Evolutionary conservation across 345 rosid genomes (phyloP), one percentile per base, ranked within the genome.

Genomic region (Populus davidiana): DNA sequence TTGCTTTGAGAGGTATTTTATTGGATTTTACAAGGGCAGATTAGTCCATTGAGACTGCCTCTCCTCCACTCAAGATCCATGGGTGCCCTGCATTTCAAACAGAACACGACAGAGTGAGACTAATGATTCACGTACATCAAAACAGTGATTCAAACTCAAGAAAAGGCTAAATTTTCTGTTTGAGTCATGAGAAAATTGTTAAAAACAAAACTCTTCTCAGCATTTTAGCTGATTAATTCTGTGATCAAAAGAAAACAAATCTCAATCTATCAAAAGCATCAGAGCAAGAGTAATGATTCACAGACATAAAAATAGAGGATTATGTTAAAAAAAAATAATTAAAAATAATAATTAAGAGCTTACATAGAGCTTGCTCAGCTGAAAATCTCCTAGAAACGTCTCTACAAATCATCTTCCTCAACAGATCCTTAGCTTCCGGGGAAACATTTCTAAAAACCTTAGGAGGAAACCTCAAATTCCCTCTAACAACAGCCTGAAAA

Each of bases 311-410:
- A 47, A 47, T 18, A 47, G 50, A 47, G 50, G 50, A 47, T 47
- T 4, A 3, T 47, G 29, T 3, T 0, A 3, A 56, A 23, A 50
- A 59, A 59, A n/a, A 11, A 29, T 2, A 31, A 31, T 2, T 11
- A 6, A 18, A 54, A 41, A 72, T 0, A 11, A 31, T 5, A 68
- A 64, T 17, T 5, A 54, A 52, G 31, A 44, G 66, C 81, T 66
- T 82, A 82, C 85, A 47, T 31, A 78, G 79, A 33, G 79, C 85
- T 75, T 82, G 77, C 6, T 82, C 85, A 27, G 85, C 79, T 27
- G 85, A 82, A 36, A 82, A 59, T 11, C 85, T 47, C 76, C 79
- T n/a, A 8, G 81, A 78, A 78, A n/a, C 69, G 50, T 82, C 85
- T 66, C 77, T 75, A 21, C 79, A 78, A 5, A 82, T 70, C 79